Evolutionary conservation across 768 basidiomycete genomes (phyloP), one percentile per base, ranked within the genome.

Genomic region (Tulasnella sp.): DNA sequence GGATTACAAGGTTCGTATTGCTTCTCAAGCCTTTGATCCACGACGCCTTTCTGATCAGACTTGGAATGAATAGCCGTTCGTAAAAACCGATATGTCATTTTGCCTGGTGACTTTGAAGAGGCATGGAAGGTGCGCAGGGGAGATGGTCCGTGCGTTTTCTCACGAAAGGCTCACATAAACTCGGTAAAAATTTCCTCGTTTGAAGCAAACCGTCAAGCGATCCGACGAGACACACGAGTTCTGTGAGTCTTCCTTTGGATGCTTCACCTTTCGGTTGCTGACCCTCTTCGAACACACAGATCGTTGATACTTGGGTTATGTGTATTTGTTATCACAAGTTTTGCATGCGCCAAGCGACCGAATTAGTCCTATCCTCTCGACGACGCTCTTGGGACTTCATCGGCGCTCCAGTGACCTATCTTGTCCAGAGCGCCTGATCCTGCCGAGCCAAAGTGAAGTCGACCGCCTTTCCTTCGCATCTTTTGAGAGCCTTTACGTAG

Each of bases 61-160:
- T 53, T 21, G 38, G 22, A 12, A 54, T 60, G n/a, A n/a, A 51
- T 64, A 92, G 93, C 93, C 64, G 94, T 98, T 15, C 85, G 94
- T 60, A 97, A 97, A 76, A 97, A 98, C 72, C 86, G 94, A 68
- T 99, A 99, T 73, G 82, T 99, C 48, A 93, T 99, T 68, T 75
- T 98, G 21, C 94, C 96, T 0, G 81, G 86, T 12, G 96, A 99
- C 78, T 98, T 99, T 67, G 96, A 99, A 70, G 94, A 98, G 72
- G 92, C 92, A 69, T 99, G 93, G 93, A 98, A 97, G 80, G 92
- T 94, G 65, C 68, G 88, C 80, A 78, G 5, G 7, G 15, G 34
- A 15, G 15, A 64, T 82, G 15, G 31, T 84, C 83, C 76, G 68
- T 60, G 30, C 64, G 80, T 68, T 76, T 78, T 78, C 56, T 15